phyloP scores from a whole-genome alignment of 2,329 filamentous ascomycete genomes.

The Phialophora verrucosa region DNA sequence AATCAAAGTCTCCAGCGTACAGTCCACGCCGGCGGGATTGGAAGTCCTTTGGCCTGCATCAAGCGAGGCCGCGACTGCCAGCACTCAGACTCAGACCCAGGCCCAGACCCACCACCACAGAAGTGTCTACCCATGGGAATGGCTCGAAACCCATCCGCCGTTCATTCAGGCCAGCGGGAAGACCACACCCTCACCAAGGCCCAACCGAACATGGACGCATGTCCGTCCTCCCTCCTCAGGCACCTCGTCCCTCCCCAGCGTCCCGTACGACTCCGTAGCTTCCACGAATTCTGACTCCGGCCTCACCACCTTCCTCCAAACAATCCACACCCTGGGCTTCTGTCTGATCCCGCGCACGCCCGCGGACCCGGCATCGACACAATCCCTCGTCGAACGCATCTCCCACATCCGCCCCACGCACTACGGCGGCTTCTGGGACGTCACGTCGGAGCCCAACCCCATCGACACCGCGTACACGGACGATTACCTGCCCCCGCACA shows the following conservation, averaged over 20 bases:
- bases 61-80: not conserved
- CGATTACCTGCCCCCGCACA: conserved; percentile 80
- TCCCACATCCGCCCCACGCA: conserved; percentile 88
- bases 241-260: conserved; percentile 24
- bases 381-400: conserved; percentile 78
- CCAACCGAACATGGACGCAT: conserved; percentile 30
- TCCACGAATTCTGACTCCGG: conserved; percentile 54
- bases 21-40: conserved; percentile 26
- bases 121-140: conserved; percentile 70
- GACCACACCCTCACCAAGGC: conserved; percentile 4
- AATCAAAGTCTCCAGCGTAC: conserved; percentile 17
- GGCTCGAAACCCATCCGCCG: conserved; percentile 59
- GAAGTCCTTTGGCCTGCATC: conserved; percentile 31
- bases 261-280: conserved; percentile 66
- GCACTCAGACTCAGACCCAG: conserved; percentile 40
- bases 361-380: conserved; percentile 66
- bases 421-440: conserved; percentile 88
- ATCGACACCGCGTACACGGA: conserved; percentile 94
- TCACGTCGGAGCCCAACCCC: conserved; percentile 83
- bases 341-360: conserved; percentile 37
- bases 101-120: conserved; percentile 59
- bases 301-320: conserved; percentile 30
- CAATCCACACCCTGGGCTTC: conserved; percentile 36
- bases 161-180: conserved; percentile 40
- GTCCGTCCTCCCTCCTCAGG: conserved; percentile 15